phyloP scores from a whole-genome alignment of 1,139 yeast species.

The Taphrina communis region DNA sequence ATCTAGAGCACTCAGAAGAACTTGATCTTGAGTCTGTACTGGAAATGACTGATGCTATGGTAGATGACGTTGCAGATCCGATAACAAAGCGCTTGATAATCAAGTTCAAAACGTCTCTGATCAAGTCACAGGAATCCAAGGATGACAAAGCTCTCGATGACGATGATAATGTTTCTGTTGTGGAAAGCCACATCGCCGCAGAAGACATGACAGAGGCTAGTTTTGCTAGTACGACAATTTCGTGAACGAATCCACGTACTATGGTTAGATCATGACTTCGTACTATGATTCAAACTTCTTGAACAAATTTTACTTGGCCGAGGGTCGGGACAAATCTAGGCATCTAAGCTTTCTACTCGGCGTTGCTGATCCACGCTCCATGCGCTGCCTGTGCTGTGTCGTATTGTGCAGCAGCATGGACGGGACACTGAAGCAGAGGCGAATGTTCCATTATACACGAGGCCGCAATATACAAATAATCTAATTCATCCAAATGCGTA shows the following conservation, averaged over 20 bases:
- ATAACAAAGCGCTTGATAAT: conserved; percentile 26
- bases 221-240: conserved; percentile 1
- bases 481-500: neutral
- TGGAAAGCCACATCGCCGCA: neutral
- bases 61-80: conserved; percentile 41
- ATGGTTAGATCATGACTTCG: too few species aligned
- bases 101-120: conserved; percentile 28
- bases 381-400: too few species aligned
- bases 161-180: conserved; percentile 2
- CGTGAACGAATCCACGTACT: neutral
- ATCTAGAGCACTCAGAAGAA: conserved; percentile 47
- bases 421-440: neutral
- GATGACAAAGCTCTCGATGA: neutral
- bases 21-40: conserved; percentile 46
- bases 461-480: neutral
- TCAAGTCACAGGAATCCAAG: neutral
- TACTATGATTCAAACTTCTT: too few species aligned
- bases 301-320: too few species aligned
- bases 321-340: too few species aligned
- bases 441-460: neutral
- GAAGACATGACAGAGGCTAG: conserved; percentile 1
- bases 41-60: conserved; percentile 35
- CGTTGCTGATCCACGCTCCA: too few species aligned
- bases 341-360: too few species aligned
- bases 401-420: neutral